phyloP scores from a whole-genome alignment of 176 grass and related monocot species.

The Puccinellia tenuiflora region DNA sequence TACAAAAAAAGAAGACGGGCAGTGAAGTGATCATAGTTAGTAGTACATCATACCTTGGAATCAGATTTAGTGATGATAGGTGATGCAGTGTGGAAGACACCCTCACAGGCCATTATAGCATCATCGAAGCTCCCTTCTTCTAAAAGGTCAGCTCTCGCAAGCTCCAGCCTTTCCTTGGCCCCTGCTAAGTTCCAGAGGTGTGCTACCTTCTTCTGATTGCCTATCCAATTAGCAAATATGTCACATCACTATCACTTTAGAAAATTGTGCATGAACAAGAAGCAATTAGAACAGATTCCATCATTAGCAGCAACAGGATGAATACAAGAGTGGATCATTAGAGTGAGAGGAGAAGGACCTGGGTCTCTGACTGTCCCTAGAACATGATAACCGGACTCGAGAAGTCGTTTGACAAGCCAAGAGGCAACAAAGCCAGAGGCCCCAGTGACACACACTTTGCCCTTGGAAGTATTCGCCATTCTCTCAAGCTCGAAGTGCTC shows the following conservation, averaged over 20 bases:
- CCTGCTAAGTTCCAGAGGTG: conserved; percentile 73
- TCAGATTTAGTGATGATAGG: conserved; percentile 58
- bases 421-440: conserved; percentile 82
- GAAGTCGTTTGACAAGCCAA: conserved; percentile 80
- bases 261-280: not conserved
- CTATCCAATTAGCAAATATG: conserved; percentile 30
- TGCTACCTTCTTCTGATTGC: conserved; percentile 67
- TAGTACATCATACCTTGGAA: conserved; percentile 45
- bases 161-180: conserved; percentile 70
- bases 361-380: conserved; percentile 78
- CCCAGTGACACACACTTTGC: conserved; percentile 82
- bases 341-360: conserved; percentile 34
- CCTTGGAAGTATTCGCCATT: conserved; percentile 35
- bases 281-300: not conserved
- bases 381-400: conserved; percentile 70
- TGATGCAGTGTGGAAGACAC: conserved; percentile 80
- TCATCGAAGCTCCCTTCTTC: conserved; percentile 85
- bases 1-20: not conserved
- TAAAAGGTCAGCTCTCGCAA: conserved; percentile 67
- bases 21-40: not conserved
- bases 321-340: not conserved
- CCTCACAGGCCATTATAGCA: conserved; percentile 66
- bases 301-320: not conserved
- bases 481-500: conserved; percentile 15
- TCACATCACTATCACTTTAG: not conserved